A percentile compares a stretch with the other conserved stretches of the same genome.
Evolutionary conservation across 176 grass and related monocot species (phyloP).

Genomic region (barley (Hordeum vulgare)): MorexV3_pseudomolecules_assembly NC_058521.1:582080812-582081311

Average conservation of each 20-base stretch:
- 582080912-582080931: not conserved
- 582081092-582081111: not conserved
- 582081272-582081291: not conserved
- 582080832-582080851: not conserved
- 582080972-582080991: not conserved
- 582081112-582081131: not conserved
- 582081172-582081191: not conserved
- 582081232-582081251: not conserved
- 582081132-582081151: not conserved
- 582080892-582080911: not conserved
- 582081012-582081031: not conserved
- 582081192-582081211: not conserved
- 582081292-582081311: not conserved
- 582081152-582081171: not conserved
- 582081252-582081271: not conserved
- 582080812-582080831: not conserved
- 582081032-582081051: not conserved
- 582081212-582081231: not conserved
- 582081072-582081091: not conserved
- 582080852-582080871: too few relatives aligned
- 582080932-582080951: constrained; percentile 5
- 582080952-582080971: not conserved
- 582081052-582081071: not conserved
- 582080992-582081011: not conserved
- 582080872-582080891: not conserved